phyloP scores from a whole-genome alignment of 1,284 basidiomycete genomes.

The Ceratobasidium sp. region DNA sequence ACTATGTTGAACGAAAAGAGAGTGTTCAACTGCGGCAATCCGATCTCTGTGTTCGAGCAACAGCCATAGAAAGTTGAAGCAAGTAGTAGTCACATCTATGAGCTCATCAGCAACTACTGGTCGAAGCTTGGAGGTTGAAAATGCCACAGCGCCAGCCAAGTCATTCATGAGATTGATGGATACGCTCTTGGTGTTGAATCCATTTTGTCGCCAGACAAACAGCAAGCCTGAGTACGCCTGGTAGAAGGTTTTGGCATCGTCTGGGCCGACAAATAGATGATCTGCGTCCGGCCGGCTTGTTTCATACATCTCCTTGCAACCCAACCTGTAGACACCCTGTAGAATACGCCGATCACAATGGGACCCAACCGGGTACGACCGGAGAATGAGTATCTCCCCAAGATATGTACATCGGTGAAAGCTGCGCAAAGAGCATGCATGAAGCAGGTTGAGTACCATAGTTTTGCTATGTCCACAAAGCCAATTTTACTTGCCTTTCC shows the following conservation, averaged over 20 bases:
- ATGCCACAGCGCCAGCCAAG: too few species aligned
- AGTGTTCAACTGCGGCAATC: not conserved
- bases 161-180: too few species aligned
- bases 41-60: not conserved
- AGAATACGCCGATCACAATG: constrained; percentile 1
- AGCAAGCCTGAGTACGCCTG: not conserved
- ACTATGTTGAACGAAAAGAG: not conserved
- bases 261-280: not conserved
- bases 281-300: too few species aligned
- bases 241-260: not conserved
- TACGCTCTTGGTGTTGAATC: not conserved
- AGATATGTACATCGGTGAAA: too few species aligned
- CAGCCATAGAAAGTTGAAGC: not conserved
- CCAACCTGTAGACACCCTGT: not conserved
- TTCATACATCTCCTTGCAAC: not conserved
- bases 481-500: too few species aligned
- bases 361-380: not conserved
- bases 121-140: not conserved
- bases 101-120: not conserved
- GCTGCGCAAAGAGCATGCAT: too few species aligned
- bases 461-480: too few species aligned
- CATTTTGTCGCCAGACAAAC: too few species aligned
- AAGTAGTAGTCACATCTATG: not conserved
- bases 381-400: too few species aligned
- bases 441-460: too few species aligned